Base-by-base conservation (phyloP, 2,329 filamentous ascomycete species). In the Botryotinia globosa region DNA sequence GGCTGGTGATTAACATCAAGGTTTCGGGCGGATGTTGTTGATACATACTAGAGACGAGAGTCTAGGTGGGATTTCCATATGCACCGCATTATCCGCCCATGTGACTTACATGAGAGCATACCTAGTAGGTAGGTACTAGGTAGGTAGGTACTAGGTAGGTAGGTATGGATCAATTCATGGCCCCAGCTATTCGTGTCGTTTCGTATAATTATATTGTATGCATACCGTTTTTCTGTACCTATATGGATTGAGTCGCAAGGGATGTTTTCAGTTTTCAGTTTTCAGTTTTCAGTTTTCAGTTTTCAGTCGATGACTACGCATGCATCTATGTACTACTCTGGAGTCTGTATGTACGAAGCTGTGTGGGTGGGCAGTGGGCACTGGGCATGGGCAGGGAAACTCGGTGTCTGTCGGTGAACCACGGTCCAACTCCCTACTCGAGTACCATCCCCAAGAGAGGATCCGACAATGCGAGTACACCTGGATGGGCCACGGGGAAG, bases 161-260 rank as follows among this genome's bases (percentile, higher is more conserved):
- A n/a, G n/a, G n/a, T n/a, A n/a, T 54, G 48, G 48, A 54, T 54
- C 48, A n/a, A 54, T n/a, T 22, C 62, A 29, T 25, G 10, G 32
- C 58, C 34, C 32, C 10, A 16, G 48, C 48, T n/a, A n/a, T 25
- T 14, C 32, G 20, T 61, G 48, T n/a, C 32, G 20, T 61, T 37
- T 34, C 20, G 20, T 34, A 22, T 34, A 2, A 32, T 58, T 25
- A 48, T 20, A 65, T 51, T 65, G 25, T 51, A 16, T 65, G 63
- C 63, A 65, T 65, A 51, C 63, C 63, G 44, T 48, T 34, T 37
- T 65, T 65, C 63, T 65, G 63, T 65, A 51, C 63, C 63, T 65
- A 16, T 25, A 29, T 48, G 63, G 22, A 37, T n/a, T 37, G 63
- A 65, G 63, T 34, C 63, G 63, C n/a, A 6, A 39, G 20, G 29